Evolutionary conservation across 306 rosid genomes (phyloP).

Genomic region (Quercus gilva): DNA sequence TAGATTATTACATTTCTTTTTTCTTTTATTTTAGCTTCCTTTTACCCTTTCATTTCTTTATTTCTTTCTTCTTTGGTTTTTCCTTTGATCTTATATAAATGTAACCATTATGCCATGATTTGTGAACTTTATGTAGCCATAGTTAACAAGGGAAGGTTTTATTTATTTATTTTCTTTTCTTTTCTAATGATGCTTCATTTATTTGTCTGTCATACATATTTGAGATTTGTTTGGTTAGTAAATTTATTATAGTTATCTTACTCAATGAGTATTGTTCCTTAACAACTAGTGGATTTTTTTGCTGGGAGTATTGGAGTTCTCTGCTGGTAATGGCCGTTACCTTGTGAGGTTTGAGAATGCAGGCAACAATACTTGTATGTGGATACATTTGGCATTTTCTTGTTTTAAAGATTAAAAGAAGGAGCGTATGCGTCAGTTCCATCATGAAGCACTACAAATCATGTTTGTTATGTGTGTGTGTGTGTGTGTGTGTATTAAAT

Average conservation of each 20-base stretch:
- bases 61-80: neutral
- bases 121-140: neutral
- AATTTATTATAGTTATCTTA: neutral
- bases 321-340: constrained; percentile 40
- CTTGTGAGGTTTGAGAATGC: constrained; percentile 47
- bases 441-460: too few species aligned
- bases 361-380: constrained; percentile 22
- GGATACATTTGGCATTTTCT: neutral
- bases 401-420: neutral
- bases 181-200: neutral
- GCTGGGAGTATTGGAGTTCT: constrained; percentile 44
- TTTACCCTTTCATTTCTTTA: constrained; percentile 1
- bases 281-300: constrained; percentile 41
- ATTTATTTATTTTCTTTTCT: neutral
- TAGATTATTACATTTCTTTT: neutral
- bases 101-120: neutral
- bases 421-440: neutral
- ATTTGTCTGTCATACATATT: constrained; percentile 8
- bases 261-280: constrained; percentile 40
- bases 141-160: neutral
- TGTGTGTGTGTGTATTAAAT: too few species aligned
- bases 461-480: too few species aligned
- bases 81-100: neutral
- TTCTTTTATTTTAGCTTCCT: neutral
- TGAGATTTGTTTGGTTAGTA: neutral